Evolutionary conservation across 2,329 filamentous ascomycete genomes (phyloP).

Genomic region (Ambrosiella xylebori): DNA sequence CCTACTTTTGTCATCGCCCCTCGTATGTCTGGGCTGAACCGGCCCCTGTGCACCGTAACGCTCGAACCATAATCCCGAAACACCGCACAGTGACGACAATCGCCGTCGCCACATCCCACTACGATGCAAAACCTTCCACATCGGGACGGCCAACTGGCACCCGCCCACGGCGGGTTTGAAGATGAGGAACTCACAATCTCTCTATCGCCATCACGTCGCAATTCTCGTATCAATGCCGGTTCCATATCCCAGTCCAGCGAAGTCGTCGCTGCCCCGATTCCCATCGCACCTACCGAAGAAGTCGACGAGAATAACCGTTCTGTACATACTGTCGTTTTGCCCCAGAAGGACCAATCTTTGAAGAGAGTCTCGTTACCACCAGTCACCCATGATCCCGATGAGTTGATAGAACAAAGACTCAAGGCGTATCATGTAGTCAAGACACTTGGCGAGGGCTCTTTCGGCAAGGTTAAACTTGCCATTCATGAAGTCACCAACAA

Average conservation of each 20-base stretch:
- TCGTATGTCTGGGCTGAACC: background rate
- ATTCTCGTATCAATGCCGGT: slow-evolving; percentile 11
- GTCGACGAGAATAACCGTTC: background rate
- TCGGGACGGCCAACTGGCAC: slow-evolving; percentile 4
- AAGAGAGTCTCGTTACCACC: slow-evolving; percentile 14
- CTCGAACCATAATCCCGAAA: background rate
- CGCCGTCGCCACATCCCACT: background rate
- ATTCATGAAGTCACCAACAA: slow-evolving; percentile 83
- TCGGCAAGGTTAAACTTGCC: slow-evolving; percentile 96
- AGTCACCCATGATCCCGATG: slow-evolving; percentile 29
- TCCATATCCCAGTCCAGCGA: slow-evolving; percentile 7
- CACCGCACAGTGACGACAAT: background rate
- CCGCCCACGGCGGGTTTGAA: slow-evolving; percentile 35
- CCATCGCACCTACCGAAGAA: background rate
- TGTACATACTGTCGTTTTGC: background rate
- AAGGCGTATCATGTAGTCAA: slow-evolving; percentile 82
- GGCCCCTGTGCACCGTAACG: background rate
- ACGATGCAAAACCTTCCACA: slow-evolving; percentile 10
- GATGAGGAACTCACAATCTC: slow-evolving; percentile 73
- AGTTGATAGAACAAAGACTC: slow-evolving; percentile 55
- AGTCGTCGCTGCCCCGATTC: slow-evolving; percentile 14
- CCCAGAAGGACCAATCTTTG: background rate
- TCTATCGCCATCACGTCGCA: slow-evolving; percentile 40
- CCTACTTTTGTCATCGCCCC: background rate
- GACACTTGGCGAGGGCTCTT: slow-evolving; percentile 89